Evolutionary conservation across 169 alveolate genomes (phyloP), one percentile per base, ranked within the genome.

Genomic region (Babesia ovata): DNA sequence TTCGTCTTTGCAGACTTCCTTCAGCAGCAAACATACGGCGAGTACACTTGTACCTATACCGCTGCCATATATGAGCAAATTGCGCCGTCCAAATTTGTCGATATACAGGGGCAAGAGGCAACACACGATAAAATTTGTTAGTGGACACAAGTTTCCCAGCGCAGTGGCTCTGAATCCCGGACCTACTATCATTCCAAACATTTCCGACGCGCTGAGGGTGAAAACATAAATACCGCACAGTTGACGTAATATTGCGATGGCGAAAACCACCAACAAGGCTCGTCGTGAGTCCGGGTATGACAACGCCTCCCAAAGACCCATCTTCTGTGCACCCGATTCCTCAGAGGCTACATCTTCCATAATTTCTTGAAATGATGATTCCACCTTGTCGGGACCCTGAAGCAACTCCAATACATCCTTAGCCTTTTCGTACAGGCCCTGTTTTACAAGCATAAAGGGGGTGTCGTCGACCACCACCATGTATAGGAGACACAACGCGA

Each of bases 141-240:
- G 70, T 11, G 87, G 78, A 54, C 87, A 69, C 21, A 84, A 65
- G 4, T 81, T 82, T 74, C 93, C 79, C 54, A 87, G 52, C 8
- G 70, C 90, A 0, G 93, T 86, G 2, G 91, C 74, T 22, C 21
- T 56, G 45, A 59, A 70, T 4, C 88, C 52, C 2, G 52, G 36
- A 16, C 82, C 85, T 66, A 90, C 62, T 49, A 79, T 74, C 39
- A 61, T 73, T 24, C 81, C 75, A 59, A 90, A 92, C 33, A 93
- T 63, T 52, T 86, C 87, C 62, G 93, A 92, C 29, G 94, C 87
- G 57, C 86, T 87, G 6, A 96, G 81, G 3, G 90, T 91, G 33
- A 93, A 73, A 10, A 92, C 92, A 29, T 90, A 88, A 21, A 93
- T 93, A 22, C 96, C 96, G 11, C 93, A 85, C 50, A 92, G 76